These are phyloP conservation scores for Acanthamoeba quina DNA, from an alignment of 208 protist species.

Conservation along the genomic window DNA sequence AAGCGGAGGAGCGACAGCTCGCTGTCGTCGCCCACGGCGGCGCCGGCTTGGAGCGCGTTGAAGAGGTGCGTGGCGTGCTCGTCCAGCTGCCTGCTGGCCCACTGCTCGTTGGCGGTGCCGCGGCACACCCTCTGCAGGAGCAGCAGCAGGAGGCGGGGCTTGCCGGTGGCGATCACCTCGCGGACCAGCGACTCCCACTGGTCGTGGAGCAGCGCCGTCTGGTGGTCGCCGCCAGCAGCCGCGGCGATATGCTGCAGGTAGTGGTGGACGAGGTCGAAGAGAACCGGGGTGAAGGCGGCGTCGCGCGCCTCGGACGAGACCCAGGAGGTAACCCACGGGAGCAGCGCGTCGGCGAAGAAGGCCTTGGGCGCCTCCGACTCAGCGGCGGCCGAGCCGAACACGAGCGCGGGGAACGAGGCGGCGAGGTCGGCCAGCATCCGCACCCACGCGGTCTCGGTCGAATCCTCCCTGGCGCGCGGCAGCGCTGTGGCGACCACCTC, in stretches of 20 bases:
- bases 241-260: slow-evolving; percentile 21
- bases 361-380: background rate
- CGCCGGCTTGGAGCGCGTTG: slow-evolving; percentile 38
- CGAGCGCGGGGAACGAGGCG: slow-evolving; percentile 8
- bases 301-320: background rate
- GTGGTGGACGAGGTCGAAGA: slow-evolving; percentile 32
- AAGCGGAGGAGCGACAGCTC: slow-evolving; percentile 18
- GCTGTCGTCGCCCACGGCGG: background rate
- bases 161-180: slow-evolving; percentile 2
- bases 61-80: slow-evolving; percentile 49
- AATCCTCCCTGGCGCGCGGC: background rate
- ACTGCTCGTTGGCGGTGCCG: background rate
- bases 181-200: slow-evolving; percentile 11
- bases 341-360: slow-evolving; percentile 7
- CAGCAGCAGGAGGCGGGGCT: background rate
- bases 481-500: slow-evolving; percentile 3
- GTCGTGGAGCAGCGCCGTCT: background rate
- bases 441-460: background rate
- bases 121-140: slow-evolving; percentile 38
- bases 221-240: background rate
- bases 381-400: background rate
- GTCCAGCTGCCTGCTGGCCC: slow-evolving; percentile 26
- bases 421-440: slow-evolving; percentile 1
- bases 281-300: slow-evolving; percentile 10
- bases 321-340: slow-evolving; percentile 40